phyloP scores from a whole-genome alignment of 331 rosid genomes.

The Cydonia oblonga region DNA sequence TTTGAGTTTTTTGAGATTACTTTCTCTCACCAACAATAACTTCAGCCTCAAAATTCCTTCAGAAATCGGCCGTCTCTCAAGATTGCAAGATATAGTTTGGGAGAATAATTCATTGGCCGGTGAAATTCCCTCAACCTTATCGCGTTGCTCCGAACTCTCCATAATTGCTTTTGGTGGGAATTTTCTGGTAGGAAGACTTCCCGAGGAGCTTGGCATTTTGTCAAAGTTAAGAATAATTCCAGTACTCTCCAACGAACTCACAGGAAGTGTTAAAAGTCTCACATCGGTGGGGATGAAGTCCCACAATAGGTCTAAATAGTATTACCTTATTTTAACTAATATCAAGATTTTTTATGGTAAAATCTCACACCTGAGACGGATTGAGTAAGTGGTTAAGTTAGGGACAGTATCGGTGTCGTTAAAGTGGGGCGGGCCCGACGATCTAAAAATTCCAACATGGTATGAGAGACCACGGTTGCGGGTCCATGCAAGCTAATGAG shows the following conservation, averaged over 20 bases:
- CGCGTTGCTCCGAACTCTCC: background rate
- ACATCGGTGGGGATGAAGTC: no score
- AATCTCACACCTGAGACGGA: no score
- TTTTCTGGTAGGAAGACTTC: background rate
- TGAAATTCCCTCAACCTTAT: background rate
- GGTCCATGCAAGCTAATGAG: no score
- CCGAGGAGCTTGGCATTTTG: background rate
- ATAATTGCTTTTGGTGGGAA: rapidly evolving
- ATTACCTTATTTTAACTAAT: no score
- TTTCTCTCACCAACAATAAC: background rate
- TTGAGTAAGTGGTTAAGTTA: no score
- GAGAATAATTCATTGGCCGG: background rate
- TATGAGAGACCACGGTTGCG: no score
- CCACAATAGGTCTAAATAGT: no score
- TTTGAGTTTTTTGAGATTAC: background rate
- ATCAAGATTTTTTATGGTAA: no score
- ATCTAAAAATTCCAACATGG: no score
- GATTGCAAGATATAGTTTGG: background rate
- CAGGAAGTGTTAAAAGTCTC: no score
- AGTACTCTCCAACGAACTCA: background rate
- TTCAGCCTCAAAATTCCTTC: background rate
- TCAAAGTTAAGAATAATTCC: background rate
- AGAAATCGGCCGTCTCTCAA: background rate
- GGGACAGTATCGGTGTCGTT: no score
- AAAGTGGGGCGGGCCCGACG: no score